A percentile compares a stretch with the other conserved stretches of the same genome.
phyloP scores from a whole-genome alignment of 495 filamentous ascomycete species.

The Lasiosphaeris hirsuta region DNA sequence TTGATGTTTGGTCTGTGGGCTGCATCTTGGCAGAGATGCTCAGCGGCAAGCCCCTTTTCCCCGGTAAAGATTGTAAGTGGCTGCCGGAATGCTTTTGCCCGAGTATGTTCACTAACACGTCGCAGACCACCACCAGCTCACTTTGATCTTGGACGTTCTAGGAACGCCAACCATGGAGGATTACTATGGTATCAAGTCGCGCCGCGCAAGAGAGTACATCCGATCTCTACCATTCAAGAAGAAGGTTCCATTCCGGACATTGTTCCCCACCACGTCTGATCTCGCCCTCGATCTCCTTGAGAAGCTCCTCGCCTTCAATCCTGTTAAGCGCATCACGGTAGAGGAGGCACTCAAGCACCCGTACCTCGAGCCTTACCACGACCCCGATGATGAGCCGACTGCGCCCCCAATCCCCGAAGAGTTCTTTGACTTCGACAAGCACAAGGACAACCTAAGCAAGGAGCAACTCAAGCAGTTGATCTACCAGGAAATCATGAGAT shows the following conservation, averaged over 20 bases:
- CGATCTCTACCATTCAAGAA: conserved; percentile 99
- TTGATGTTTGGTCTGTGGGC: conserved; percentile 99
- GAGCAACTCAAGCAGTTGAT: conserved; percentile 97
- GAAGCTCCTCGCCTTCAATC: conserved; percentile 96
- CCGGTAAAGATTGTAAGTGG: conserved; percentile 93
- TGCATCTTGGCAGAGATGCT: conserved; percentile 99
- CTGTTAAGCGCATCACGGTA: conserved; percentile 95
- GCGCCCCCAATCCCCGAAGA: conserved; percentile 95
- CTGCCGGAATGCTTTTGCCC: background rate
- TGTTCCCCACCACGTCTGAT: conserved; percentile 97
- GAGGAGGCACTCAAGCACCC: conserved; percentile 97
- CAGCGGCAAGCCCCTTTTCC: conserved; percentile 96
- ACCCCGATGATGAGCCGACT: conserved; percentile 97
- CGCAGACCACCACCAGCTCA: conserved; percentile 95
- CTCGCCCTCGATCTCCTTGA: conserved; percentile 91
- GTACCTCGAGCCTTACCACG: conserved; percentile 98
- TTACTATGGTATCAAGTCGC: conserved; percentile 99
- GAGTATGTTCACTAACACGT: conserved; percentile 13
- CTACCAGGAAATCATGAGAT: conserved; percentile 99
- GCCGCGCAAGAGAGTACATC: conserved; percentile 96
- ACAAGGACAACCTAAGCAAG: conserved; percentile 98
- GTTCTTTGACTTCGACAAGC: conserved; percentile 99
- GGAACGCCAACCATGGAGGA: conserved; percentile 99
- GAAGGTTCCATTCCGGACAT: conserved; percentile 94
- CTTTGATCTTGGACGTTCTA: conserved; percentile 94